Evolutionary conservation across 495 filamentous ascomycete species (phyloP), one percentile per base, ranked within the genome.

Genomic region (Apodospora peruviana): DNA sequence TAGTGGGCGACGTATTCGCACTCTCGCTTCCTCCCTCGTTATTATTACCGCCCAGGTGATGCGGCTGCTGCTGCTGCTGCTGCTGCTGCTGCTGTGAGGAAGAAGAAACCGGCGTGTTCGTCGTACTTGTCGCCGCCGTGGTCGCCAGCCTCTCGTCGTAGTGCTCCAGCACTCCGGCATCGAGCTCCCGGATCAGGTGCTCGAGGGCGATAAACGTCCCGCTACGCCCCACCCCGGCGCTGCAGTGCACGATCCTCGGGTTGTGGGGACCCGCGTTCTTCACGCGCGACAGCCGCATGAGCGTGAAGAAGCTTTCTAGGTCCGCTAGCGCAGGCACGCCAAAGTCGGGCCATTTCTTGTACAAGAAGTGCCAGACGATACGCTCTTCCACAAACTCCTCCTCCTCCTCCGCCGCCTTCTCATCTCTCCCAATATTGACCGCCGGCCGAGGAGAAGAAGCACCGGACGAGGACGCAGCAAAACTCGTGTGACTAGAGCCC

Each of bases 151-250:
- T 45, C 51, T 60, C 25, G 34, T 68, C 60, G 45, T 56, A 56
- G 36, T 61, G 45, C 59, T 83, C 78, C 51, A 93, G 66, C 21
- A 80, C 75, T 24, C 90, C 94, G 10, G 82, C 80, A 32, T 88
- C 82, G 7, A 97, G 70, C 63, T 95, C 89, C 21, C 81, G 75
- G 37, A 95, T 77, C 40, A 99, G 78, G 59, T 91, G 86, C 66
- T 96, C 94, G 8, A 99, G 80, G 3, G 90, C 86, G 53, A 99
- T 93, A 61, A 97, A 99, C 0, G 93, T 97, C 42, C 93, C 93
- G 16, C 86, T 91, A 43, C 93, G 83, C 19, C 93, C 93, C 10
- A 99, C 94, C 32, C 93, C 93, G 19, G 93, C 93, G 55, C 86
- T 90, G 69, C 91, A 96, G 63, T 97, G 93, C 17, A 97, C 81